phyloP scores from a whole-genome alignment of 192 early-diverging fungal species.

The Diversispora eburnea region DNA sequence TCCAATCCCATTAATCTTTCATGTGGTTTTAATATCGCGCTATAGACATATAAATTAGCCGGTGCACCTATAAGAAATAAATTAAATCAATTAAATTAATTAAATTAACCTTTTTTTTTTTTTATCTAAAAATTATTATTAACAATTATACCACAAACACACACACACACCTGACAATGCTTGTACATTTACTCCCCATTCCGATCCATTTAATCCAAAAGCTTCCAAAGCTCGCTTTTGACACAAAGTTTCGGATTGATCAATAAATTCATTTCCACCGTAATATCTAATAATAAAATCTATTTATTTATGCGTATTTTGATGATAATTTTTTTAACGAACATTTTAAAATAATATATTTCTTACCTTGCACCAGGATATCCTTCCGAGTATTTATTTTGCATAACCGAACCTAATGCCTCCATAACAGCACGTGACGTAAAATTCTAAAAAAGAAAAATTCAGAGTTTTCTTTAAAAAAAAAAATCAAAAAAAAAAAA shows the following conservation, averaged over 20 bases:
- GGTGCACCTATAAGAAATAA: constrained; percentile 69
- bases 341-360: neutral
- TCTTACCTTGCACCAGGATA: constrained; percentile 83
- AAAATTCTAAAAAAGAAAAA: constrained; percentile 70
- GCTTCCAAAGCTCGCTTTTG: constrained; percentile 94
- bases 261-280: constrained; percentile 98
- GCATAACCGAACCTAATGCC: constrained; percentile 94
- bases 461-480: constrained; percentile 10
- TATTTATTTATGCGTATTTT: too few species aligned
- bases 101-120: neutral
- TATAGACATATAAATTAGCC: constrained; percentile 97
- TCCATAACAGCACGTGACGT: constrained; percentile 95
- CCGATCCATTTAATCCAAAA: constrained; percentile 71
- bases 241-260: constrained; percentile 90
- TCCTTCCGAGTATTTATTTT: constrained; percentile 99
- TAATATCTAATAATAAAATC: constrained; percentile 71
- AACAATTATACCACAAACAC: too few species aligned
- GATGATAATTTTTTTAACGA: too few species aligned
- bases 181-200: constrained; percentile 99
- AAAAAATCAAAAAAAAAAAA: neutral
- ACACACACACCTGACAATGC: constrained; percentile 69
- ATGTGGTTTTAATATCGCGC: constrained; percentile 91
- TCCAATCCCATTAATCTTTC: constrained; percentile 98
- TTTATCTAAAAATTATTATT: neutral
- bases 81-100: neutral